phyloP scores from a whole-genome alignment of 345 rosid genomes.

The Bruguiera sexangula region DNA sequence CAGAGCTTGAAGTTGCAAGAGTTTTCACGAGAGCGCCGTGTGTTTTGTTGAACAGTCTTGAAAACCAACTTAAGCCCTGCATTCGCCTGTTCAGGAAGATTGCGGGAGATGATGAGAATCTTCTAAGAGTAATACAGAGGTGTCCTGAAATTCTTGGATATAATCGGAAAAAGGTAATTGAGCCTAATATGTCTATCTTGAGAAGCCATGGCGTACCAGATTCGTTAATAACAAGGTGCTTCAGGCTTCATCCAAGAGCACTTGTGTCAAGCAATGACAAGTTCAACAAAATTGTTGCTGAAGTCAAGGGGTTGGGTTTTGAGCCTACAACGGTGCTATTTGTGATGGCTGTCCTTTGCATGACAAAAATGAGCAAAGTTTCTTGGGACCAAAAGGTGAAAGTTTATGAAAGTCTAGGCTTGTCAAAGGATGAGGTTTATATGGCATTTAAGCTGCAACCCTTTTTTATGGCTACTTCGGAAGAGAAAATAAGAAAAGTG shows the following conservation, averaged over 20 bases:
- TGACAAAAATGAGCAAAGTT: not conserved
- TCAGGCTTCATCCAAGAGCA: not conserved
- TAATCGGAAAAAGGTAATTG: not conserved
- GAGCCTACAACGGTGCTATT: constrained; percentile 4
- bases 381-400: constrained; percentile 15
- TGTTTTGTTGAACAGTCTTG: constrained; percentile 18
- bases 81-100: constrained; percentile 9
- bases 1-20: constrained; percentile 11
- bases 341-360: constrained; percentile 8
- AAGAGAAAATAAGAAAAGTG: constrained; percentile 16
- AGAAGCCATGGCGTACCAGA: constrained; percentile 6
- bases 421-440: constrained; percentile 11
- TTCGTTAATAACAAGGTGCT: not conserved
- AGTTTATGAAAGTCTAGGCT: constrained; percentile 13
- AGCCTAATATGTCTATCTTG: not conserved
- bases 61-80: constrained; percentile 18
- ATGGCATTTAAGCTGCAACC: constrained; percentile 19
- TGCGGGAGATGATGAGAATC: constrained; percentile 6
- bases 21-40: constrained; percentile 10
- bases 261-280: not conserved
- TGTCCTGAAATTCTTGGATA: not conserved
- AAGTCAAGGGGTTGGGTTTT: constrained; percentile 18
- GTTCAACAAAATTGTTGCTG: not conserved
- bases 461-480: constrained; percentile 12
- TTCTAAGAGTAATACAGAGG: constrained; percentile 9